Evolutionary conservation across 495 filamentous ascomycete genomes (phyloP).

Genomic region (Tirmania nivea): DNA sequence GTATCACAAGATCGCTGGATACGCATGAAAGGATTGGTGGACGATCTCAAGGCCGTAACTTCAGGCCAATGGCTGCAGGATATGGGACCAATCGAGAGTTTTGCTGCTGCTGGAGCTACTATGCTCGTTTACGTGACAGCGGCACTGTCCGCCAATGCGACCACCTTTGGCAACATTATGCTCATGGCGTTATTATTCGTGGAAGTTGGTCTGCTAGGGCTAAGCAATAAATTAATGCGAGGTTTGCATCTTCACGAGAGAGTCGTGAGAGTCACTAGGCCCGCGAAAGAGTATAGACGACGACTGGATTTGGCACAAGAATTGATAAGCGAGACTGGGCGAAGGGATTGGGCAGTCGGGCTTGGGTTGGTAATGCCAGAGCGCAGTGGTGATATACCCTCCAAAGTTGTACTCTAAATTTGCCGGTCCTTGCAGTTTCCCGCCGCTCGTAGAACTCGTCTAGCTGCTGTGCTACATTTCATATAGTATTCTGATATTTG

Average conservation of each 20-base stretch:
- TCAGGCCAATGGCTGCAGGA: slow-evolving; percentile 33
- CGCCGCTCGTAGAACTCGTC: no score
- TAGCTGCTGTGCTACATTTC: no score
- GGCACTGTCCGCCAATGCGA: slow-evolving; percentile 29
- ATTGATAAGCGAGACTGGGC: slow-evolving; percentile 19
- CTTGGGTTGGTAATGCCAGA: slow-evolving; percentile 15
- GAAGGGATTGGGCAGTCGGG: slow-evolving; percentile 23
- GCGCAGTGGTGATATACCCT: no score
- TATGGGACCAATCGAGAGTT: slow-evolving; percentile 29
- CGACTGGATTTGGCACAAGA: slow-evolving; percentile 22
- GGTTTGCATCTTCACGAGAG: slow-evolving; percentile 13
- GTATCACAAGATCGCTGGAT: slow-evolving; percentile 27
- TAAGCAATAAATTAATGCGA: slow-evolving; percentile 24
- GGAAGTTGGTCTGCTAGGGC: slow-evolving; percentile 28
- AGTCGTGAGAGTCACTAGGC: slow-evolving; percentile 8
- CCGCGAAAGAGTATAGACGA: slow-evolving; percentile 16
- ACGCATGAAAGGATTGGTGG: slow-evolving; percentile 28
- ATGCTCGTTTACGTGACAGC: slow-evolving; percentile 34
- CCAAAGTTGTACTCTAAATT: no score
- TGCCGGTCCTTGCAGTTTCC: no score
- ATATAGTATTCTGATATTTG: no score
- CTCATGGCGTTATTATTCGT: slow-evolving; percentile 28
- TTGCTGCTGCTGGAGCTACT: slow-evolving; percentile 27
- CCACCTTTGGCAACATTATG: slow-evolving; percentile 26
- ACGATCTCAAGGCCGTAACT: slow-evolving; percentile 37